Percentiles rank a stretch among this genome's conserved stretches.
Conservation (phyloP, 176 grass and related monocot genomes). For the Eremochloa ophiuroides region DNA sequence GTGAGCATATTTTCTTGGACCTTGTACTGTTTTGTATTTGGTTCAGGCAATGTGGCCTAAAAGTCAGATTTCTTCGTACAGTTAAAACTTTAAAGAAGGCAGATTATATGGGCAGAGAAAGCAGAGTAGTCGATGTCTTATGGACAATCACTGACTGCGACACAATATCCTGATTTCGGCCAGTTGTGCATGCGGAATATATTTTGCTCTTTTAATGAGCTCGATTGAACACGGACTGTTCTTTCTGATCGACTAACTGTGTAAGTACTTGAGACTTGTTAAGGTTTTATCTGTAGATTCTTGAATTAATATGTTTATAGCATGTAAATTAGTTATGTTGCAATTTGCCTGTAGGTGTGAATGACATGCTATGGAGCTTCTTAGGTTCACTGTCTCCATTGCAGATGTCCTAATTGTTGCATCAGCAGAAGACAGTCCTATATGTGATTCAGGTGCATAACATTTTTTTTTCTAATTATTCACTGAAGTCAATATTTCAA, state of each 20-base stretch:
- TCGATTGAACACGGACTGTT: not conserved
- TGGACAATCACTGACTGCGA: not conserved
- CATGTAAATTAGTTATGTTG: not conserved
- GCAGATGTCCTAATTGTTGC: not conserved
- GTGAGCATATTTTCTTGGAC: constrained; percentile 20
- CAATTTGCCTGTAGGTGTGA: not conserved
- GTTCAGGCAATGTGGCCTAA: not conserved
- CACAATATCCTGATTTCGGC: not conserved
- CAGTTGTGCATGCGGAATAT: not conserved
- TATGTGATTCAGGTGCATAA: constrained; percentile 6
- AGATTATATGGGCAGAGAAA: not conserved
- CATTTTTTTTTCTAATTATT: not conserved
- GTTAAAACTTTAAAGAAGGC: not conserved
- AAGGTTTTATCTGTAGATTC: not conserved
- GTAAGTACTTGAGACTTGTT: not conserved
- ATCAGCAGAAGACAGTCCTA: not conserved
- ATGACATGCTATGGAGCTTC: not conserved
- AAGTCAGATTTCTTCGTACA: not conserved
- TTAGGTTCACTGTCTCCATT: not conserved
- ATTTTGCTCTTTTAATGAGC: not conserved
- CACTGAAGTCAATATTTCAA: not conserved
- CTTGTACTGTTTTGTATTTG: constrained; percentile 5
- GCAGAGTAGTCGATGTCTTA: not conserved
- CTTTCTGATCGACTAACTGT: constrained; percentile 3
- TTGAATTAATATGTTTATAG: not conserved